Evolutionary conservation across 805 yeast species (phyloP).

Genomic region (Tetrapisispora iriomotensis): DNA sequence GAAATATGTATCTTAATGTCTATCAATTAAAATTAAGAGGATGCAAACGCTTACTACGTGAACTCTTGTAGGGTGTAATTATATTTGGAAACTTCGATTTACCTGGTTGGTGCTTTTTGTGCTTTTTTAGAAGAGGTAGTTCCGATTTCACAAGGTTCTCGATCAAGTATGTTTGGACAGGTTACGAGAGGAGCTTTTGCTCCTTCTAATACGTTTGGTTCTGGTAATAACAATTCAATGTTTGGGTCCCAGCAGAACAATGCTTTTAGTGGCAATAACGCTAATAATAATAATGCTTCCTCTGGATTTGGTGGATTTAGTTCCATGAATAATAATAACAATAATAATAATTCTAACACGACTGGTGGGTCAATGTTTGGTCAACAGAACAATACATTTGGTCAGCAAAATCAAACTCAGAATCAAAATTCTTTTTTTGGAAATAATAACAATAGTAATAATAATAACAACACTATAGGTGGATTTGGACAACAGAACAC

Average conservation of each 20-base stretch:
- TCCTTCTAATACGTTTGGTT: slow-evolving; percentile 18
- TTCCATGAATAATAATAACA: slow-evolving; percentile 12
- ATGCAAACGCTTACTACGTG: too few relatives aligned
- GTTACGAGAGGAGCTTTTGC: slow-evolving; percentile 13
- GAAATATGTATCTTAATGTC: too few relatives aligned
- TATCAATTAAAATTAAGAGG: too few relatives aligned
- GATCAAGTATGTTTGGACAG: slow-evolving; percentile 11
- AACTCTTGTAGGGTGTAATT: too few relatives aligned
- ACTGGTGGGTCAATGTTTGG: slow-evolving; percentile 28
- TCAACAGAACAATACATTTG: slow-evolving; percentile 4
- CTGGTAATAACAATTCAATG: slow-evolving; percentile 7
- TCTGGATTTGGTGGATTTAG: slow-evolving; percentile 30
- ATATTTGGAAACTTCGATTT: too few relatives aligned
- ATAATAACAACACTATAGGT: slow-evolving; percentile 2
- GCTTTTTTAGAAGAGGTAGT: too few relatives aligned
- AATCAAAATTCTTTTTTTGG: slow-evolving; percentile 23
- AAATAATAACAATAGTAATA: slow-evolving; percentile 14
- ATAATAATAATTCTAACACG: slow-evolving; percentile 8
- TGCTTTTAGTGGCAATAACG: slow-evolving; percentile 11
- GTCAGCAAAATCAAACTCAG: too few relatives aligned
- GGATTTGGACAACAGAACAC: slow-evolving; percentile 13
- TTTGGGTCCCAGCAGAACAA: slow-evolving; percentile 13
- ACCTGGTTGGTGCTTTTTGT: too few relatives aligned
- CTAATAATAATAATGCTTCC: slow-evolving; percentile 19
- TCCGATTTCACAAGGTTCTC: too few relatives aligned